Base-by-base conservation (phyloP, 768 basidiomycete genomes). In the Xerocomellus chrysenteron region DNA sequence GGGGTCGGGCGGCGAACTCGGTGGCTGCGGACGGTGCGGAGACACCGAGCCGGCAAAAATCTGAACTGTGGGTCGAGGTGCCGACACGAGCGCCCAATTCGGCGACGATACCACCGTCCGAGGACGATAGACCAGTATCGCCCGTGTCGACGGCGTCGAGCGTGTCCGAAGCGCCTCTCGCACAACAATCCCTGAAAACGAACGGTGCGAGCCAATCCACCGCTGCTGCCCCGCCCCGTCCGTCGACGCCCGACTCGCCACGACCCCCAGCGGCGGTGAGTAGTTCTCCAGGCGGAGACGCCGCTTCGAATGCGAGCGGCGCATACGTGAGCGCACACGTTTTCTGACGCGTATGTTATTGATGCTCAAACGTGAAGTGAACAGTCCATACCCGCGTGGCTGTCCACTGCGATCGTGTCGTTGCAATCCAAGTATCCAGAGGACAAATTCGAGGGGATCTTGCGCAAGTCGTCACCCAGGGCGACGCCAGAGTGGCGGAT, bases 401-500 rank as follows among this genome's bases (percentile, higher is more conserved):
- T 94, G 40, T 74, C 77, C n/a, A 63, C 64, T 21, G 85, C 90
- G n/a, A 81, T 89, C 66, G 79, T 81, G 47, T 76, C 75, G 2
- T 82, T 94, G 79, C 84, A 87, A 64, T 71, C 75, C 10, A 82
- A 79, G 72, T 95, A 92, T 67, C 86, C 87, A 2, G 81, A 90
- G 58, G 95, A 98, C 71, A 82, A 71, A 56, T 95, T 98, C 62
- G 88, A 92, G 62, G 82, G 90, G 17, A 84, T 90, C 33, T 74
- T 85, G 35, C 81, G 84, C 32, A 87, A 84, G 65, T 74, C 80
- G 8, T 76, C 77, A 32, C 76, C 81, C 43, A 78, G 75, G 13
- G 79, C 77, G n/a, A 71, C 77, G 24, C 81, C 83, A 6, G 94
- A 96, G 71, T 98, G 95, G 94, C 82, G 92, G 17, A 81, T 96